A percentile compares a stretch with the other conserved stretches of the same genome.
These are phyloP conservation scores for Hypoxylon sp. DNA, from an alignment of 2,329 filamentous ascomycete genomes.

Conservation along the genomic window DNA sequence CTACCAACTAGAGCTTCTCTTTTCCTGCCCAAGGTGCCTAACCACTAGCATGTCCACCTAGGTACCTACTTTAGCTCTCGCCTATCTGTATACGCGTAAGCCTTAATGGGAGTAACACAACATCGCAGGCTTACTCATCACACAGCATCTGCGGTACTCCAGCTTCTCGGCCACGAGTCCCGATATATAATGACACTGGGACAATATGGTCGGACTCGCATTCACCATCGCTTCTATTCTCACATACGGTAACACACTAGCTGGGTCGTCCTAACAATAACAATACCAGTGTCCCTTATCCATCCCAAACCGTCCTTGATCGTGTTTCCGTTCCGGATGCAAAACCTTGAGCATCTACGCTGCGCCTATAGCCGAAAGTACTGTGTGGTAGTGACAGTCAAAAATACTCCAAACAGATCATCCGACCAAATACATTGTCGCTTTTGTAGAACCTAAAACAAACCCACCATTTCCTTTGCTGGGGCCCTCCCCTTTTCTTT, in stretches of 20 bases:
- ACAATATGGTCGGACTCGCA: neutral
- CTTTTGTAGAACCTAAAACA: slow-evolving; percentile 25
- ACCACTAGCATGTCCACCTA: no score
- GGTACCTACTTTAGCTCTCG: no score
- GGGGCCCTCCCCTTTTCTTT: slow-evolving; percentile 7
- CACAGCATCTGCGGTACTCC: no score
- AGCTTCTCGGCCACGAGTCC: neutral
- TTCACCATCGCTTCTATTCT: neutral
- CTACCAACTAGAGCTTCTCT: neutral
- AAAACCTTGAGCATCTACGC: slow-evolving; percentile 14
- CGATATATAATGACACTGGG: neutral
- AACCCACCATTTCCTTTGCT: slow-evolving; percentile 2
- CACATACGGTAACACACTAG: slow-evolving; percentile 7
- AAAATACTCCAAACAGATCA: slow-evolving; percentile 7
- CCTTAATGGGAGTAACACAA: neutral
- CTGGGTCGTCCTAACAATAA: neutral
- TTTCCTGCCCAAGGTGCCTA: no score
- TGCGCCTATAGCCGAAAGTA: slow-evolving; percentile 14
- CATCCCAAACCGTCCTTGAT: neutral
- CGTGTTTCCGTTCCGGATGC: slow-evolving; percentile 14
- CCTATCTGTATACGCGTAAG: neutral
- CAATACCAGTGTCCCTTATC: neutral
- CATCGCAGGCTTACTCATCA: neutral
- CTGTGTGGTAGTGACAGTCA: neutral
- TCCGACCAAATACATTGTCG: slow-evolving; percentile 8